Percentiles rank a stretch among this genome's conserved stretches.
phyloP scores from a whole-genome alignment of 768 basidiomycete species.

The Hygrocybe punicea region DNA sequence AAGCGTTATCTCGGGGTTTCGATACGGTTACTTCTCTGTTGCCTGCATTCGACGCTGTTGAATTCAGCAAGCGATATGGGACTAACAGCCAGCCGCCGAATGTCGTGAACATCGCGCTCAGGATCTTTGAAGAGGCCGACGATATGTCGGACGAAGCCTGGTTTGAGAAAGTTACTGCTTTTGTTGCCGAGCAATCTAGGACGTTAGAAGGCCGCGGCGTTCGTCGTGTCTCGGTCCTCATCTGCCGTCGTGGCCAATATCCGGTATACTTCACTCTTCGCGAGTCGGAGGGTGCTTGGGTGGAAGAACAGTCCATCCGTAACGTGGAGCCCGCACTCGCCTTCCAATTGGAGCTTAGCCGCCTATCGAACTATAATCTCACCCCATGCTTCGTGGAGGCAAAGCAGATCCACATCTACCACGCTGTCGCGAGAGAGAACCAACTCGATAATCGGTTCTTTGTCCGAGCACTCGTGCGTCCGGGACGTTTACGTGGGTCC shows the following conservation, averaged over 20 bases:
- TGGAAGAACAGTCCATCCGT: conserved; percentile 92
- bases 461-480: conserved; percentile 92
- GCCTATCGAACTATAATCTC: conserved; percentile 94
- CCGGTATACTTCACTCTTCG: conserved; percentile 94
- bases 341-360: conserved; percentile 95
- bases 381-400: conserved; percentile 95
- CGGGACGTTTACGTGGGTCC: conserved; percentile 85
- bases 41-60: conserved; percentile 67
- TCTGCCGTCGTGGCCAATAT: conserved; percentile 89
- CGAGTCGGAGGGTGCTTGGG: conserved; percentile 69
- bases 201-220: conserved; percentile 74
- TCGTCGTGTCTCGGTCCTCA: conserved; percentile 85
- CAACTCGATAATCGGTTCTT: conserved; percentile 98
- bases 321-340: conserved; percentile 98
- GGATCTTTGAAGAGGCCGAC: conserved; percentile 77
- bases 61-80: conserved; percentile 76
- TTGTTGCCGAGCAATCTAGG: conserved; percentile 65
- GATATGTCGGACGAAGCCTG: conserved; percentile 76
- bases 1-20: conserved; percentile 69
- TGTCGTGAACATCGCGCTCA: conserved; percentile 90
- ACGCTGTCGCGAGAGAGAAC: conserved; percentile 92
- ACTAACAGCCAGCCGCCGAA: conserved; percentile 74
- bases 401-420: conserved; percentile 97
- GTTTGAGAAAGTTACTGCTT: conserved; percentile 64
- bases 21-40: conserved; percentile 67